These are phyloP conservation scores for Exophiala xenobiotica DNA, from an alignment of 2,329 filamentous ascomycete species.

Conservation along the genomic window DNA sequence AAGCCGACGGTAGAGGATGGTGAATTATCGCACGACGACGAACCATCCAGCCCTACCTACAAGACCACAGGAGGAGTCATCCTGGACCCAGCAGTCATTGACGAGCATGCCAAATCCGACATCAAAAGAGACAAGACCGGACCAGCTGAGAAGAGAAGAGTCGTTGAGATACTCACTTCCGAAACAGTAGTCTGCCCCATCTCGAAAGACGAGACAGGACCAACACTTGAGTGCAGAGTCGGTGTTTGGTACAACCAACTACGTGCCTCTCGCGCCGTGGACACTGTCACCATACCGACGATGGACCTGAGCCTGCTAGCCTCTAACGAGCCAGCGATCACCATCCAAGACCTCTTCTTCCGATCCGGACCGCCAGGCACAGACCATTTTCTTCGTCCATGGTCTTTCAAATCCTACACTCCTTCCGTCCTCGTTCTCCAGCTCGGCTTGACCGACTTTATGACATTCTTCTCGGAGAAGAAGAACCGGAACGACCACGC, in stretches of 20 bases:
- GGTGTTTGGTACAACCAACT: conserved; percentile 9
- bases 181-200: conserved; percentile 1
- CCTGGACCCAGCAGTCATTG: no score
- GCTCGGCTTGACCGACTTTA: conserved; percentile 19
- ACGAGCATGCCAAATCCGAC: neutral
- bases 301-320: conserved; percentile 9
- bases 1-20: conserved; percentile 4
- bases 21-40: no score
- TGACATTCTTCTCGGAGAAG: conserved; percentile 6
- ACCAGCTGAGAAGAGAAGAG: neutral
- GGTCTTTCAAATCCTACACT: conserved; percentile 38
- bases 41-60: neutral
- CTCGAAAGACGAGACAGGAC: neutral
- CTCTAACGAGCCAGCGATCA: neutral
- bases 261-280: conserved; percentile 2
- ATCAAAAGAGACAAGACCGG: conserved; percentile 12
- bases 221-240: neutral
- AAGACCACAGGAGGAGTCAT: neutral
- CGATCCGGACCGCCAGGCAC: conserved; percentile 33
- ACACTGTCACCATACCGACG: conserved; percentile 2
- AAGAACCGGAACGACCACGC: conserved; percentile 8
- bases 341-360: conserved; percentile 23
- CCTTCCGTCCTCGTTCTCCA: conserved; percentile 37
- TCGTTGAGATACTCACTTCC: conserved; percentile 27
- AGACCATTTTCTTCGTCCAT: conserved; percentile 35